Conservation (phyloP, 2,329 filamentous ascomycete species). For the Trichoderma sp. region DNA sequence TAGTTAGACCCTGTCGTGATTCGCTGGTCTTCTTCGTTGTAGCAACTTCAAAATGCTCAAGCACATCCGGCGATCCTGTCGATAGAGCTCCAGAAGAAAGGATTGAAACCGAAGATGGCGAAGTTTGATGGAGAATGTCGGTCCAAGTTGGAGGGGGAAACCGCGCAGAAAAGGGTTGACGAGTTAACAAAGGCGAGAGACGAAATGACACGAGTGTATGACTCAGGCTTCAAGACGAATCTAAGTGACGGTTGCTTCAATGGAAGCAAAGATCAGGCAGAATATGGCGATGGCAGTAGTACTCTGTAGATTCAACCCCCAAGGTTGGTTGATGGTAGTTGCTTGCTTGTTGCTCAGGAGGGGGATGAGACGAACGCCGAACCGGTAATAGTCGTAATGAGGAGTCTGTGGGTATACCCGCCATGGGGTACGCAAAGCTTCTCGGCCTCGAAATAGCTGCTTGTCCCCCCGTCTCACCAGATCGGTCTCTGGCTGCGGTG, state of each 20-base stretch:
- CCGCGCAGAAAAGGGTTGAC: background rate
- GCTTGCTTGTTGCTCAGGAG: background rate
- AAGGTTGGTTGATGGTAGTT: background rate
- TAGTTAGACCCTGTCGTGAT: background rate
- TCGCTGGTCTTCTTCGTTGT: background rate
- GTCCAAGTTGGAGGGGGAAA: background rate
- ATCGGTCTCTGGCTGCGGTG: conserved; percentile 2
- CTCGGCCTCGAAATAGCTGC: background rate
- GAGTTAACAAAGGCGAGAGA: background rate
- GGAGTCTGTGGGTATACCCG: conserved; percentile 5
- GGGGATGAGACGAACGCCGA: background rate
- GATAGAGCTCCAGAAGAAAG: background rate
- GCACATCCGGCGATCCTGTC: background rate
- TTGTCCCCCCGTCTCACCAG: conserved; percentile 6
- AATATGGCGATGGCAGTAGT: background rate
- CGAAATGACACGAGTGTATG: background rate
- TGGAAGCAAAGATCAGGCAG: background rate
- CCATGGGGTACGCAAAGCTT: background rate
- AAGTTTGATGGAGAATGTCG: background rate
- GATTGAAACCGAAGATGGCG: background rate
- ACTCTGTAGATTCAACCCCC: background rate
- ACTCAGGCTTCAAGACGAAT: background rate
- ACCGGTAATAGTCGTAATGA: background rate
- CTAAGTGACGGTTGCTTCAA: background rate
- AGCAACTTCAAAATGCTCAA: background rate